Percentiles rank a stretch among this genome's conserved stretches.
Evolutionary conservation across 345 rosid species (phyloP).

Genomic region (Hibiscus mutabilis): DNA sequence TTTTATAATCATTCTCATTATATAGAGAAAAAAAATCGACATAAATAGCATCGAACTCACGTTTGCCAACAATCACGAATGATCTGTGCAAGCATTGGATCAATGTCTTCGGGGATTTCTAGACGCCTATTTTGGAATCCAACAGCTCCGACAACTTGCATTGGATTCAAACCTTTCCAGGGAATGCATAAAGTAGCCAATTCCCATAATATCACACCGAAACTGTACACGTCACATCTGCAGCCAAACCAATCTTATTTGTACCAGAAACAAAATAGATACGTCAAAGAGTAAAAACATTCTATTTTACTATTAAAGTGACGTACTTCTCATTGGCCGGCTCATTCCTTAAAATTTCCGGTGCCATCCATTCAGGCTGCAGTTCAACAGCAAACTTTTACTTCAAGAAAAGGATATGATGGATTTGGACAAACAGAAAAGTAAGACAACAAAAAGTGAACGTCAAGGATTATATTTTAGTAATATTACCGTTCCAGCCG

Average conservation of each 20-base stretch:
- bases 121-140: neutral
- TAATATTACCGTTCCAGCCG: constrained; percentile 81
- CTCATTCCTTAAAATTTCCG: constrained; percentile 95
- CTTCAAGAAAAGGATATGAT: neutral
- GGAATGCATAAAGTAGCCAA: neutral
- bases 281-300: neutral
- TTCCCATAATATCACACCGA: neutral
- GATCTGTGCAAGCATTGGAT: neutral
- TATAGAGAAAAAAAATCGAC: neutral
- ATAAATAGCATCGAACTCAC: neutral
- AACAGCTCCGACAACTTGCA: neutral
- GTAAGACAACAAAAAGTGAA: neutral
- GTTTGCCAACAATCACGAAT: neutral
- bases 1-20: neutral
- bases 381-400: constrained; percentile 16
- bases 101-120: neutral
- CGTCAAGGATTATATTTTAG: neutral
- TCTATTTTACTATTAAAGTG: neutral
- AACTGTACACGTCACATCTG: neutral
- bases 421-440: neutral
- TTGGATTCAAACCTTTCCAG: neutral
- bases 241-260: neutral
- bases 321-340: constrained; percentile 92
- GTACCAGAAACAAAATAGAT: neutral
- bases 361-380: constrained; percentile 99